phyloP scores from a whole-genome alignment of 202 grass and related monocot genomes.

The Hordeum pubiflorum region DNA sequence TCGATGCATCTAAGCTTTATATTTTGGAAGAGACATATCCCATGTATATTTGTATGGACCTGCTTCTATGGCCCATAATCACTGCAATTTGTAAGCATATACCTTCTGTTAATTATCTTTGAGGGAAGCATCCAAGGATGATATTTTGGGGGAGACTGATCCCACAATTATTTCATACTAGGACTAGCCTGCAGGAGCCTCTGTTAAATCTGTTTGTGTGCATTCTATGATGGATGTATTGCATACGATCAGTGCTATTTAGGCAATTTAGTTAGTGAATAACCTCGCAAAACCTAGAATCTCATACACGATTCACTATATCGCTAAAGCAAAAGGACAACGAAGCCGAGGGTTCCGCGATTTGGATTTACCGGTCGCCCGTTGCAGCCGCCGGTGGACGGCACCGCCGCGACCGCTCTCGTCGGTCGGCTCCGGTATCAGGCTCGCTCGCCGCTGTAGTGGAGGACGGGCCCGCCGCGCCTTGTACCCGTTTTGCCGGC shows the following conservation, averaged over 20 bases:
- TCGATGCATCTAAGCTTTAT: neutral
- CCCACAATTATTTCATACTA: neutral
- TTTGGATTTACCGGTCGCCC: constrained; percentile 3
- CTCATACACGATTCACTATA: neutral
- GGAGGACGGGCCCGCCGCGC: neutral
- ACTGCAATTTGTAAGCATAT: neutral
- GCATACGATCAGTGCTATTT: neutral
- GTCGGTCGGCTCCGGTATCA: neutral
- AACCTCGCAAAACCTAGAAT: neutral
- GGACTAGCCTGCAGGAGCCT: neutral
- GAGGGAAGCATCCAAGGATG: neutral
- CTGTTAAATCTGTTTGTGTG: neutral
- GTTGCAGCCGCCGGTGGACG: neutral
- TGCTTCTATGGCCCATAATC: neutral
- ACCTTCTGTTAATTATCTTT: neutral
- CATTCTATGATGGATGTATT: neutral
- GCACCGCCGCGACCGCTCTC: neutral
- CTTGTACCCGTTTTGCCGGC: neutral
- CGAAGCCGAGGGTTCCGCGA: neutral
- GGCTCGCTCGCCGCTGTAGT: neutral
- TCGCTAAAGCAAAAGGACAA: too few relatives aligned
- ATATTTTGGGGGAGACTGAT: too few relatives aligned
- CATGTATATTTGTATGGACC: neutral
- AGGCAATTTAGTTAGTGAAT: neutral
- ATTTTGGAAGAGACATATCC: neutral